phyloP scores from a whole-genome alignment of 176 grass and related monocot species.

The Thinopyrum elongatum region DNA sequence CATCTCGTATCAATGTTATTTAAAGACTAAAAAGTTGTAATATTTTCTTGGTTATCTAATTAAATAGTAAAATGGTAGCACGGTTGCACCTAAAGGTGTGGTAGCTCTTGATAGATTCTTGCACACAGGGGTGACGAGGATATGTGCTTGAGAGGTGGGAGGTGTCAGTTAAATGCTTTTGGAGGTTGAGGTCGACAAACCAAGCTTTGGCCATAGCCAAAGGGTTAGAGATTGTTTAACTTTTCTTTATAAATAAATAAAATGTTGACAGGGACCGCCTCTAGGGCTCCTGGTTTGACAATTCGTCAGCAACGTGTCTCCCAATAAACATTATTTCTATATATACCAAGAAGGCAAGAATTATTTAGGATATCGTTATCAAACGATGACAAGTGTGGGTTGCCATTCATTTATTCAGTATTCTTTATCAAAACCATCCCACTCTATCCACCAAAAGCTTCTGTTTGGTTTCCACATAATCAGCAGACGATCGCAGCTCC shows the following conservation, averaged over 20 bases:
- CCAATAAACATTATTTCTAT: not conserved
- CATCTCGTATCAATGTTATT: not conserved
- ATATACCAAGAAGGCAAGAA: not conserved
- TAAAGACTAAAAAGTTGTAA: not conserved
- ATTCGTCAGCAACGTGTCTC: not conserved
- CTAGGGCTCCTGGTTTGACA: not conserved
- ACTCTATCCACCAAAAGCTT: not conserved
- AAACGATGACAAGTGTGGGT: constrained; percentile 14
- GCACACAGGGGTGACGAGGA: no score
- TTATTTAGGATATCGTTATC: not conserved
- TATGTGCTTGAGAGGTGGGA: not conserved
- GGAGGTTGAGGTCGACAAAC: not conserved
- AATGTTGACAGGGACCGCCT: not conserved
- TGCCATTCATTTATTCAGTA: not conserved
- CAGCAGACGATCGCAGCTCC: not conserved
- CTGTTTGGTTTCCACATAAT: constrained; percentile 7
- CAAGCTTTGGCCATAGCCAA: not conserved
- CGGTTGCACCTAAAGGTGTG: not conserved
- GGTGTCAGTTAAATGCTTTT: not conserved
- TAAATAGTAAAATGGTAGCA: not conserved
- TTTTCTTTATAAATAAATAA: not conserved
- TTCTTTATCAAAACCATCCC: not conserved
- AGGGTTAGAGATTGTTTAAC: not conserved
- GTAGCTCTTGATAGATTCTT: no score
- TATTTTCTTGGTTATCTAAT: not conserved